phyloP scores from a whole-genome alignment of 805 yeast genomes.

The Sungouiozyma intestinalis region DNA sequence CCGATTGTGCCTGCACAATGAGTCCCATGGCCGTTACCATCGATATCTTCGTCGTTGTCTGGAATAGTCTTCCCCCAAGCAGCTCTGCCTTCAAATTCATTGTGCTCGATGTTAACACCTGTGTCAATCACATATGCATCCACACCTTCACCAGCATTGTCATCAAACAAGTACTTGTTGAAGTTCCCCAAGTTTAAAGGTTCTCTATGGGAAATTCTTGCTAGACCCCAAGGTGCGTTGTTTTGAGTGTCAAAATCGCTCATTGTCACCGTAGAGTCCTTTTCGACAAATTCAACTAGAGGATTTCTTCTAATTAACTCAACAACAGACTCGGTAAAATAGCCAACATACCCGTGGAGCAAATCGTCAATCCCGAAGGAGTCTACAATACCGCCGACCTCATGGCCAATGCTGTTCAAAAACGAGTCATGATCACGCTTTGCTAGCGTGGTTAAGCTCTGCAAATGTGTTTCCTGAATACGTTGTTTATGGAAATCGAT shows the following conservation, averaged over 20 bases:
- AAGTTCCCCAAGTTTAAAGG: slow-evolving; percentile 56
- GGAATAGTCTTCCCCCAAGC: slow-evolving; percentile 80
- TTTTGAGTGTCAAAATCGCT: slow-evolving; percentile 56
- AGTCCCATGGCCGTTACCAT: slow-evolving; percentile 92
- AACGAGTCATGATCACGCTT: slow-evolving; percentile 6
- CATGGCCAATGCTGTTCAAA: slow-evolving; percentile 13
- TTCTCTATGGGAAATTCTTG: slow-evolving; percentile 78
- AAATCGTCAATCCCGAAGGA: slow-evolving; percentile 46
- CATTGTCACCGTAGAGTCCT: slow-evolving; percentile 61
- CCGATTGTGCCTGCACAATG: slow-evolving; percentile 97
- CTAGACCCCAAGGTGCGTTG: slow-evolving; percentile 92
- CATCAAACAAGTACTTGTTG: slow-evolving; percentile 64
- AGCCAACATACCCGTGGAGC: slow-evolving; percentile 76
- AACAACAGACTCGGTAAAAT: slow-evolving; percentile 64
- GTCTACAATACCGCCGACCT: slow-evolving; percentile 46
- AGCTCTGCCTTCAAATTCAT: slow-evolving; percentile 77
- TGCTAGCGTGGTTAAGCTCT: neutral
- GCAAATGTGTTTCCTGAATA: slow-evolving; percentile 43
- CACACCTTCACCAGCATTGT: slow-evolving; percentile 71
- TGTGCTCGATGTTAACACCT: slow-evolving; percentile 68
- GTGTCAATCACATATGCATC: slow-evolving; percentile 86
- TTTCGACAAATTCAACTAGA: slow-evolving; percentile 58
- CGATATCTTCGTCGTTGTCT: slow-evolving; percentile 53
- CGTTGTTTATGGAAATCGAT: slow-evolving; percentile 57
- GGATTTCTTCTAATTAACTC: slow-evolving; percentile 64